Percentiles rank a stretch among this genome's conserved stretches.
Conservation (phyloP, 257 asterid genomes). For the Solanum etuberosum region DNA sequence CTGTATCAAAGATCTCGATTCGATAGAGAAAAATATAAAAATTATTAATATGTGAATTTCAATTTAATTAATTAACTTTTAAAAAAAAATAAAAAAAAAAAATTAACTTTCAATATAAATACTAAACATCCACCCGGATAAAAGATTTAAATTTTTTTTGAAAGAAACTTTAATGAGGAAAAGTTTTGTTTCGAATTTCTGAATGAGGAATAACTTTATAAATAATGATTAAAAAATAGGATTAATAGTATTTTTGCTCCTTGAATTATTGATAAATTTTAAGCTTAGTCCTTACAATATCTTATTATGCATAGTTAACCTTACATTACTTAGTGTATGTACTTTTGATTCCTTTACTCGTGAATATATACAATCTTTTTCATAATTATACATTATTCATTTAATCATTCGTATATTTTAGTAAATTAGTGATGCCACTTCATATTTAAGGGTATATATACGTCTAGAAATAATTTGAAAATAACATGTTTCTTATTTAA, state of each 20-base stretch:
- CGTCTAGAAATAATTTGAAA: background rate
- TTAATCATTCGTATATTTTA: background rate
- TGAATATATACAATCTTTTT: background rate
- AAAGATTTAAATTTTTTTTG: too few species aligned
- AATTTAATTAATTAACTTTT: background rate
- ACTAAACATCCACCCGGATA: background rate
- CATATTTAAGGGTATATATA: background rate
- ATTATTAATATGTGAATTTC: background rate
- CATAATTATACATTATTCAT: background rate
- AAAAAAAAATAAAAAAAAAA: too few species aligned
- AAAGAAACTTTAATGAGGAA: background rate
- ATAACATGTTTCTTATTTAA: background rate
- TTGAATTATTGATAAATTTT: background rate
- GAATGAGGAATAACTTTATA: background rate
- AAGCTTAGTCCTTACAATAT: background rate
- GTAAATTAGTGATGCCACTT: background rate
- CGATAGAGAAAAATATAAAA: background rate
- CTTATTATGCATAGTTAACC: background rate
- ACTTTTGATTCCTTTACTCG: background rate
- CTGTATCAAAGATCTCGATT: background rate
- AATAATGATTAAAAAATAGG: background rate
- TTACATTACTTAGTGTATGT: background rate
- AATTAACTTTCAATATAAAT: too few species aligned
- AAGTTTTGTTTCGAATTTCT: background rate
- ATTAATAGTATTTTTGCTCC: background rate